Evolutionary conservation across 2,329 filamentous ascomycete genomes (phyloP).

Genomic region (Colletotrichum camelliae): DNA sequence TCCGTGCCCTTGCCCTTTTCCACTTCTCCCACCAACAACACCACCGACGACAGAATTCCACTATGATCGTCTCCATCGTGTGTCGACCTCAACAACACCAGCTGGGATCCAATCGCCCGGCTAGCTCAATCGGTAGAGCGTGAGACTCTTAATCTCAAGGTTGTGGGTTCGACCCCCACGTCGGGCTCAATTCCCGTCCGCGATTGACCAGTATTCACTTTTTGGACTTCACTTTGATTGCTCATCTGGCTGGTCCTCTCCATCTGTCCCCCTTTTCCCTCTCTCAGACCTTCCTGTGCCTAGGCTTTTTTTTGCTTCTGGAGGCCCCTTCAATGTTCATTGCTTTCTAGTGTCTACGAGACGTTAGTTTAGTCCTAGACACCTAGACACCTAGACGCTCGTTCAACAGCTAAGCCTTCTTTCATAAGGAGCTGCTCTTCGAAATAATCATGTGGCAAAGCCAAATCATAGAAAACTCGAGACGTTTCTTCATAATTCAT

Average conservation of each 20-base stretch:
- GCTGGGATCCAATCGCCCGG: slow-evolving; percentile 42
- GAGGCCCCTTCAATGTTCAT: not conserved
- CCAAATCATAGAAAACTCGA: not conserved
- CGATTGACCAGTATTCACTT: not conserved
- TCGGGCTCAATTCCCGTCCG: slow-evolving; percentile 22
- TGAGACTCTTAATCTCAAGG: slow-evolving; percentile 73
- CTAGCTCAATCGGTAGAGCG: slow-evolving; percentile 77
- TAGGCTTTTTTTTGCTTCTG: not conserved
- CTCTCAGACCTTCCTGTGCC: not conserved
- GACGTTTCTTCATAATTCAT: not conserved
- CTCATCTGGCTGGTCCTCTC: not conserved
- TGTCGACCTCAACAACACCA: not conserved
- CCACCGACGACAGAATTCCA: not conserved
- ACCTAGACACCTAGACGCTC: not conserved
- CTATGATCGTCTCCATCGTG: not conserved
- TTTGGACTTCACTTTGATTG: not conserved
- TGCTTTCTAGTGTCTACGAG: not conserved
- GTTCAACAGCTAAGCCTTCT: not conserved
- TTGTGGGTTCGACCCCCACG: slow-evolving; percentile 54
- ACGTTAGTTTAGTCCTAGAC: not conserved
- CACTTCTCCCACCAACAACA: not conserved
- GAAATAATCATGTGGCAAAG: not conserved
- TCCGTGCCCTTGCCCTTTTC: not conserved
- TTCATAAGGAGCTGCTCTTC: not conserved
- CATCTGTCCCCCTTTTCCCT: not conserved